Evolutionary conservation across 2,329 filamentous ascomycete genomes (phyloP).

Genomic region (Apiospora marii): DNA sequence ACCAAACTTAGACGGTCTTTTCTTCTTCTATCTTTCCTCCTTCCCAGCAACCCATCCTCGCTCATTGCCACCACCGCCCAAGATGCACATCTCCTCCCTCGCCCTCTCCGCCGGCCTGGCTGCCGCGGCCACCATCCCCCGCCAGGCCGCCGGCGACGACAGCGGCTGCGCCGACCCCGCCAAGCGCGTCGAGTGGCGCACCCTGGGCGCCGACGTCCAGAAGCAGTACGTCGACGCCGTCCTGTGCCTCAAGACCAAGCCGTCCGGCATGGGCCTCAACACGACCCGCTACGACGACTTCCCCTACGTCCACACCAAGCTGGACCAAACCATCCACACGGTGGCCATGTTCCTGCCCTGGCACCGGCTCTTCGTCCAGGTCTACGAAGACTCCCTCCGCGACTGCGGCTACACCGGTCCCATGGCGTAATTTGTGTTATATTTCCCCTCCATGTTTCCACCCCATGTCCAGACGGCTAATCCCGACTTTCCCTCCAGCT

Average conservation of each 20-base stretch:
- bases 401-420: constrained; percentile 9
- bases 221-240: constrained; percentile 17
- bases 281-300: constrained; percentile 21
- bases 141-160: not conserved
- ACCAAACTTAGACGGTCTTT: not conserved
- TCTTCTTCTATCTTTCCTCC: not conserved
- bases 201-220: not conserved
- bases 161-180: constrained; percentile 2
- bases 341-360: constrained; percentile 19
- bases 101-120: not conserved
- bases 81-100: not conserved
- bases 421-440: too few species aligned
- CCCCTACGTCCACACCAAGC: constrained; percentile 14
- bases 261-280: not conserved
- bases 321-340: not conserved
- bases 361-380: constrained; percentile 6
- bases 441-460: too few species aligned
- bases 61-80: not conserved
- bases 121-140: constrained; percentile 1
- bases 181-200: constrained; percentile 21
- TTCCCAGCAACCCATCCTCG: not conserved
- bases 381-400: constrained; percentile 11
- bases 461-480: too few species aligned
- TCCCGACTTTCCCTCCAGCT: too few species aligned
- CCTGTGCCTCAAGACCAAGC: constrained; percentile 15